Percentiles rank a stretch among this genome's conserved stretches.
phyloP scores from a whole-genome alignment of 306 rosid species.

The Prunus salicina region DNA sequence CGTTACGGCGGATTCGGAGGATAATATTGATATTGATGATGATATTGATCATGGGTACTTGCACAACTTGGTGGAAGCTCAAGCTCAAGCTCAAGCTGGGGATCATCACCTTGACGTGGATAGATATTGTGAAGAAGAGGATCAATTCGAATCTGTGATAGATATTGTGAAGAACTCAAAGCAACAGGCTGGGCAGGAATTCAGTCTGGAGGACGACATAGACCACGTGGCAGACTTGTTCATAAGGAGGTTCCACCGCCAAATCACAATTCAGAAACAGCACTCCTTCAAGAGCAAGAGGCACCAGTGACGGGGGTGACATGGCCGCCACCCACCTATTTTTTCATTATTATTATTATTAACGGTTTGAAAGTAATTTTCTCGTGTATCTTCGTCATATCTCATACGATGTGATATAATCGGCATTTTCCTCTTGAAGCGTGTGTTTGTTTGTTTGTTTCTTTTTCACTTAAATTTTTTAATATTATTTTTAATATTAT shows the following conservation, averaged over 20 bases:
- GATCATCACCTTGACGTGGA: background rate
- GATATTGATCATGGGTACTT: background rate
- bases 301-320: too few relatives aligned
- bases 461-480: too few relatives aligned
- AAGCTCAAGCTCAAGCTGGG: background rate
- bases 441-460: too few relatives aligned
- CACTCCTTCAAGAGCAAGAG: background rate
- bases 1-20: background rate
- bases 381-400: too few relatives aligned
- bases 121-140: conserved; percentile 1
- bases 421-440: too few relatives aligned
- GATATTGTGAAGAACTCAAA: conserved; percentile 31
- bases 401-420: too few relatives aligned
- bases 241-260: conserved; percentile 27
- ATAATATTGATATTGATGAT: background rate
- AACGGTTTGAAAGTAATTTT: too few relatives aligned
- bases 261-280: conserved; percentile 22
- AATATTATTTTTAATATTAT: too few relatives aligned
- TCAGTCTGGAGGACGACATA: conserved; percentile 30
- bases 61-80: background rate
- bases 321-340: too few relatives aligned
- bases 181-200: conserved; percentile 31
- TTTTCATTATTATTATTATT: too few relatives aligned
- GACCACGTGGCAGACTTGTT: conserved; percentile 34
- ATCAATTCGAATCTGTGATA: conserved; percentile 15